Conservation (phyloP, 2,329 filamentous ascomycete genomes). For the Cercospora sp. region DNA sequence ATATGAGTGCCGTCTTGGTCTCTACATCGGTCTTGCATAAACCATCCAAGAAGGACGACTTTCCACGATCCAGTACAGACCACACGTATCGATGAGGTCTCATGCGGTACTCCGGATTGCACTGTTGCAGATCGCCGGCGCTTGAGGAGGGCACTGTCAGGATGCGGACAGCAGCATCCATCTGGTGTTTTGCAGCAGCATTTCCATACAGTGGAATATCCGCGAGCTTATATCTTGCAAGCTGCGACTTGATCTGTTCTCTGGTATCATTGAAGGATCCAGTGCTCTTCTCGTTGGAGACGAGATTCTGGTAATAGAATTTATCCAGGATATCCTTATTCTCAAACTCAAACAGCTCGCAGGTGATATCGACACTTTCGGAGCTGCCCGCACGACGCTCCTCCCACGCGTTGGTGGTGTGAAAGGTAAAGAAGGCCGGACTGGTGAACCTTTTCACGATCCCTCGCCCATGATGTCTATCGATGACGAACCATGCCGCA, state of each 20-base stretch:
- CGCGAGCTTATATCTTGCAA: constrained; percentile 21
- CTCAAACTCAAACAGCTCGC: constrained; percentile 66
- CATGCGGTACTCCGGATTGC: constrained; percentile 60
- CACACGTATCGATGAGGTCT: constrained; percentile 63
- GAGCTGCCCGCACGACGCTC: constrained; percentile 44
- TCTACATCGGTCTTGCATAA: constrained; percentile 67
- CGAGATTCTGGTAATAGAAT: constrained; percentile 70
- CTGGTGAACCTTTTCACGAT: constrained; percentile 71
- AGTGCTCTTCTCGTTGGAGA: constrained; percentile 54
- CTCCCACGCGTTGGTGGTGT: constrained; percentile 76
- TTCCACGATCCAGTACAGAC: constrained; percentile 52
- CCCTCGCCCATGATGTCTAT: constrained; percentile 62
- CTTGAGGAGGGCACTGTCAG: constrained; percentile 52
- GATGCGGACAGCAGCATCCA: constrained; percentile 1
- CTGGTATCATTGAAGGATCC: neutral
- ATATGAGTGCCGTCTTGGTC: constrained; percentile 55
- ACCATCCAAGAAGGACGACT: constrained; percentile 62
- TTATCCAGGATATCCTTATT: constrained; percentile 64
- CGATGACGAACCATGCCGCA: constrained; percentile 73
- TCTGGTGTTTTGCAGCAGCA: neutral
- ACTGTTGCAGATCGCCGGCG: constrained; percentile 64
- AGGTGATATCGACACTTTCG: constrained; percentile 56
- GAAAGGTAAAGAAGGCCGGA: constrained; percentile 76
- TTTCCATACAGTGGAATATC: constrained; percentile 5
- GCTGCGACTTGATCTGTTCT: neutral